A percentile compares a stretch with the other conserved stretches of the same genome.
Conservation (phyloP, 1,139 yeast species). For the Keqinozyma sinolaborantium region DNA sequence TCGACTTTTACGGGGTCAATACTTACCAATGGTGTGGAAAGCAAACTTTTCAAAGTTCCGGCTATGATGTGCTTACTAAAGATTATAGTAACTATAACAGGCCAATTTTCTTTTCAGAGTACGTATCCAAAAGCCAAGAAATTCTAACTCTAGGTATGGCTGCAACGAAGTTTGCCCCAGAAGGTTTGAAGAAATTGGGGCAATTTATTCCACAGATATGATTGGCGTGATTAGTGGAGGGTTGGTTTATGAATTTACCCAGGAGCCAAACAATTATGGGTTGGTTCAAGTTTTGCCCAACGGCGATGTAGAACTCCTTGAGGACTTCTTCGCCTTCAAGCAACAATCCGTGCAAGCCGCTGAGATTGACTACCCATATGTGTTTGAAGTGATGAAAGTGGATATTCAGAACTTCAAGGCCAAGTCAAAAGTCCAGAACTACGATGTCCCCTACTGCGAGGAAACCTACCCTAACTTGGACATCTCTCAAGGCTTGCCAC, state of each 20-base stretch:
- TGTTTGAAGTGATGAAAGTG: constrained; percentile 21
- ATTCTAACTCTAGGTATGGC: constrained; percentile 41
- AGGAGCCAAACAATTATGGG: constrained; percentile 88
- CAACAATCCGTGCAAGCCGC: constrained; percentile 38
- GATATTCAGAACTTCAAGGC: constrained; percentile 23
- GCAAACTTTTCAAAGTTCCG: constrained; percentile 77
- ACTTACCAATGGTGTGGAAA: constrained; percentile 98
- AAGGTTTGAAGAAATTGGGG: constrained; percentile 69
- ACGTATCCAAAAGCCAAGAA: constrained; percentile 18
- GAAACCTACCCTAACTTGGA: constrained; percentile 50
- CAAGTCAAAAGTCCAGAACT: constrained; percentile 20
- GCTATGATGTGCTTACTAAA: constrained; percentile 70
- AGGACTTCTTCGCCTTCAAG: constrained; percentile 54
- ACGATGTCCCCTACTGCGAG: constrained; percentile 38
- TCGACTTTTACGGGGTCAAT: constrained; percentile 93
- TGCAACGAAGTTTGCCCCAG: constrained; percentile 86
- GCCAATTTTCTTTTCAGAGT: constrained; percentile 89
- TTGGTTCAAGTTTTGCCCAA: constrained; percentile 58
- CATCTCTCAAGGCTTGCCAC: constrained; percentile 45
- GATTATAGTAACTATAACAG: constrained; percentile 66
- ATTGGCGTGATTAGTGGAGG: constrained; percentile 86
- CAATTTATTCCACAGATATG: constrained; percentile 75
- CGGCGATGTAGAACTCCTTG: constrained; percentile 53
- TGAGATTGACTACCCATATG: constrained; percentile 20
- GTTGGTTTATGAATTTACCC: constrained; percentile 84